These are phyloP conservation scores for Chaetomium globosum DNA, from an alignment of 2,329 filamentous ascomycete genomes.

Conservation along the genomic window DNA sequence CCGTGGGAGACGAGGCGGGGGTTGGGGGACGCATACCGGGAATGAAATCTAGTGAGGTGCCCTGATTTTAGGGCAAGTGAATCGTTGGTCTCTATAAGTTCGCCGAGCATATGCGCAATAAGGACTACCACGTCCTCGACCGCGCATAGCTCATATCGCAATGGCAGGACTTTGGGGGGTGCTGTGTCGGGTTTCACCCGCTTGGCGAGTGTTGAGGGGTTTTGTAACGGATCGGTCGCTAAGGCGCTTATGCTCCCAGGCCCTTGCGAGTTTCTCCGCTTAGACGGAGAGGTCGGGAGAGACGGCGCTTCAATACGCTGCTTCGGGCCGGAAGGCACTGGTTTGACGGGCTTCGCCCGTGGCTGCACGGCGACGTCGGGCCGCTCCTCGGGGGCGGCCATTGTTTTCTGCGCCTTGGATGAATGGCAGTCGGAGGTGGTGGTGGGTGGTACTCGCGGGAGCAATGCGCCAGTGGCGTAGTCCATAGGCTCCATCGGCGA, in stretches of 20 bases:
- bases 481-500: constrained; percentile 53
- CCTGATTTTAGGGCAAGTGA: constrained; percentile 80
- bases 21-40: constrained; percentile 61
- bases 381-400: constrained; percentile 39
- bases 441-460: constrained; percentile 34
- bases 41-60: constrained; percentile 91
- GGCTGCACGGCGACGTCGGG: constrained; percentile 29
- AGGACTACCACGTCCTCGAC: constrained; percentile 86
- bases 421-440: constrained; percentile 37
- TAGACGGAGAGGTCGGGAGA: constrained; percentile 36
- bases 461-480: constrained; percentile 39
- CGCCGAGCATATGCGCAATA: constrained; percentile 92
- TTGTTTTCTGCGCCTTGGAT: constrained; percentile 37
- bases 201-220: constrained; percentile 47
- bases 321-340: constrained; percentile 34
- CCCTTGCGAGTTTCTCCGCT: constrained; percentile 51
- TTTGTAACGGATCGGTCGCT: constrained; percentile 31
- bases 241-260: constrained; percentile 35
- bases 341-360: constrained; percentile 30
- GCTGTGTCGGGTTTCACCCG: constrained; percentile 54
- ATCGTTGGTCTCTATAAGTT: constrained; percentile 93
- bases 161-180: constrained; percentile 64
- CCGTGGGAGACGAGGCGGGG: not conserved
- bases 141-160: constrained; percentile 77
- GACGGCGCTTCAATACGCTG: constrained; percentile 27